Base-by-base conservation (phyloP, 495 filamentous ascomycete species). In the Xylaria grammica region DNA sequence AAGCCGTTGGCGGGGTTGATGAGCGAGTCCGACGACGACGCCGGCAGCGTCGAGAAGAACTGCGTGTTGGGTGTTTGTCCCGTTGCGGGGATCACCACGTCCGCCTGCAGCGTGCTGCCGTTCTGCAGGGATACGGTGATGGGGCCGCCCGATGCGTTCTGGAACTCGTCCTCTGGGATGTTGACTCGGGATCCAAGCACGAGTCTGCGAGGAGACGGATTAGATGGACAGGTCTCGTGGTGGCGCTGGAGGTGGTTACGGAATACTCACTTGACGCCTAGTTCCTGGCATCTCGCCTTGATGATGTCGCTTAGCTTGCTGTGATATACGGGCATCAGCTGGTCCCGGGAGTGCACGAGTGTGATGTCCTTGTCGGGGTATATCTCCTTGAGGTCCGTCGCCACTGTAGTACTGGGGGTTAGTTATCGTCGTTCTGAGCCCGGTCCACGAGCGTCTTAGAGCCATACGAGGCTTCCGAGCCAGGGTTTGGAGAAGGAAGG, bases 331-430 rank as follows among this genome's bases (percentile, higher is more conserved):
- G 78, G 77, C 80, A 89, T 81, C 19, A 89, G 65, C 13, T 76
- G 69, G 0, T 73, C 63, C 26, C 86, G 69, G 0, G 85, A 88
- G 67, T 89, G 86, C 3, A 89, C 74, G 1, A 89, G 75, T 0
- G 78, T 80, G 30, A 89, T 75, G 13, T 79, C 68, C 67, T 88
- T 88, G 0, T 81, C 74, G 0, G 82, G 84, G 58, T 85, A 86
- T 17, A 77, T 71, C 52, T 82, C 83, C 67, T 86, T 87, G 27
- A 87, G 68, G 65, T 89, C 87, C 15, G 81, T 79, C 1, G 85
- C 85, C 75, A 87, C 40, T 42, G 40, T 42, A 17, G 15, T 42
- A 36, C 34, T 36, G 34, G 11, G 34, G 17, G 17, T 42, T 17
- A 17, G 40, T 42, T 3, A 17, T 42, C 40, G 11, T 11, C n/a